A percentile compares a stretch with the other conserved stretches of the same genome.
Conservation (phyloP, 257 asterid genomes). For the Solanum okadae region DNA sequence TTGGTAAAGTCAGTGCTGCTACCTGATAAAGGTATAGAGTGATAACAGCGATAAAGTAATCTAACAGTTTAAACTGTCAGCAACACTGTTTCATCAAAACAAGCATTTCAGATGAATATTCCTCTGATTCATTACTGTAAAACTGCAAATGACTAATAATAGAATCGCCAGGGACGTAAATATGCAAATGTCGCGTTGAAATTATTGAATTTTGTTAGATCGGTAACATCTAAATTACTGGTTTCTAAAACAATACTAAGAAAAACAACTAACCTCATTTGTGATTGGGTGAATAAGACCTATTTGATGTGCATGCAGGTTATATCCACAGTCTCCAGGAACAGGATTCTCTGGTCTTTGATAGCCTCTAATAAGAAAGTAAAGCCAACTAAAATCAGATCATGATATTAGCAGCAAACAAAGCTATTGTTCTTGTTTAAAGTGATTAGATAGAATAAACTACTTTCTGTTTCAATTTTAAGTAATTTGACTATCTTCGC, state of each 20-base stretch:
- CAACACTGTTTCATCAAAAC: background rate
- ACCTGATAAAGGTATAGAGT: background rate
- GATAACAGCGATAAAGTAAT: background rate
- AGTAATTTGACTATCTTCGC: background rate
- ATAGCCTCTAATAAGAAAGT: constrained; percentile 52
- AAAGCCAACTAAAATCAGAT: background rate
- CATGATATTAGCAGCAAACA: background rate
- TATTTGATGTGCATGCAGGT: constrained; percentile 77
- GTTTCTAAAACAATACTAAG: background rate
- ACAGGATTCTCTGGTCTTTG: constrained; percentile 81
- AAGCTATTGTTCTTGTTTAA: background rate
- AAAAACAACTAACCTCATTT: constrained; percentile 40
- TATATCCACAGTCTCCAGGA: constrained; percentile 97
- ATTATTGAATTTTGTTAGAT: background rate
- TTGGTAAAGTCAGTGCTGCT: background rate
- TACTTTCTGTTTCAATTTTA: background rate
- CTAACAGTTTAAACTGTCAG: background rate
- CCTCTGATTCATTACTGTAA: background rate
- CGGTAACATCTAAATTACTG: background rate
- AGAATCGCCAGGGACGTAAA: background rate
- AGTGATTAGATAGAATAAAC: background rate
- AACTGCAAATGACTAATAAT: background rate
- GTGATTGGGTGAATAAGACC: constrained; percentile 59
- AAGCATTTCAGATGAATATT: background rate
- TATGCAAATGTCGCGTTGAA: background rate